phyloP scores from a whole-genome alignment of 2,329 filamentous ascomycete genomes.

The Fusarium poae region DNA sequence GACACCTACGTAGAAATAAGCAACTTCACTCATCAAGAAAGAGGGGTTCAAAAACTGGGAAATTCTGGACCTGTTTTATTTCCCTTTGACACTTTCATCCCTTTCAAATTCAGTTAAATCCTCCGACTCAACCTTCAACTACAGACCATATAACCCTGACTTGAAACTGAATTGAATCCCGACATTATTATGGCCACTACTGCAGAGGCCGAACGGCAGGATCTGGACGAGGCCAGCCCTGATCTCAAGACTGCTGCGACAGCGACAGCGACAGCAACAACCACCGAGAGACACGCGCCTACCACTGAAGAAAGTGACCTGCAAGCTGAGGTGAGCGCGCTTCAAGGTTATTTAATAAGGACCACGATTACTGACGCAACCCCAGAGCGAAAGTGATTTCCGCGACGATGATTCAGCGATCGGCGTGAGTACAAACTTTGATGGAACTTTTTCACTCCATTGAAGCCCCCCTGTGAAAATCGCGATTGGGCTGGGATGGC shows the following conservation, averaged over 20 bases:
- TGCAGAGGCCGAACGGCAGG: not conserved
- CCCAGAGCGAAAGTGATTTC: conserved; percentile 16
- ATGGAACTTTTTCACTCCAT: not conserved
- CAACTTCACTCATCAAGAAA: not conserved
- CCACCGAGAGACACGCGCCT: conserved; percentile 1
- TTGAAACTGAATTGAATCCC: not conserved
- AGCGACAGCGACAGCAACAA: not conserved
- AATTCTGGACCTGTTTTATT: not conserved
- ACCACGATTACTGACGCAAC: not conserved
- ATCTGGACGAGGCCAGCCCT: not conserved
- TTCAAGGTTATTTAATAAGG: too few species aligned
- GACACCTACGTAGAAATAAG: not conserved
- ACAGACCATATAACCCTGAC: not conserved
- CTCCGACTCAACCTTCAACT: not conserved
- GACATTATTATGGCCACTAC: conserved; percentile 10
- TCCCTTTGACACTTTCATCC: not conserved
- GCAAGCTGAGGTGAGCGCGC: conserved; percentile 36
- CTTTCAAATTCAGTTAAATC: not conserved
- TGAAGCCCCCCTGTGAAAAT: not conserved
- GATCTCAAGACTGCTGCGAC: not conserved
- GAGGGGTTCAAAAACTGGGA: conserved; percentile 9
- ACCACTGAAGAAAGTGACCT: conserved; percentile 23
- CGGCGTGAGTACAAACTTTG: conserved; percentile 27
- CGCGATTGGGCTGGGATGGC: not conserved
- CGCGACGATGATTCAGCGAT: conserved; percentile 45